Conservation (phyloP, 2,329 filamentous ascomycete species). For the Pseudogymnoascus sp. region DNA sequence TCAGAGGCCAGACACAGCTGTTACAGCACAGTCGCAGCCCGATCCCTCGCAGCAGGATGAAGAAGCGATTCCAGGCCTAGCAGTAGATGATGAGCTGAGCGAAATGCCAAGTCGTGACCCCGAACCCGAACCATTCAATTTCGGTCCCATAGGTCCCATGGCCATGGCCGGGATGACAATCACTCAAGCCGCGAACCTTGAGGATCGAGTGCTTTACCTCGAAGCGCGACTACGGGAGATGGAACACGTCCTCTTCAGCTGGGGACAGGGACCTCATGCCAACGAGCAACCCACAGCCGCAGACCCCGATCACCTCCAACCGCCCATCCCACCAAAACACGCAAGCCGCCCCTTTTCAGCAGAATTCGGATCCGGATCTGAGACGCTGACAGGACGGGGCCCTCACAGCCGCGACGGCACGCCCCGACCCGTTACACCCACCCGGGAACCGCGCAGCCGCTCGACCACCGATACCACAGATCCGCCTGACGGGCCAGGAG, state of each 20-base stretch:
- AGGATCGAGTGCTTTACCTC: slow-evolving; percentile 43
- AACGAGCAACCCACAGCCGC: background rate
- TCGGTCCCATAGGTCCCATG: slow-evolving; percentile 41
- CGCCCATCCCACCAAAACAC: background rate
- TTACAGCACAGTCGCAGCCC: background rate
- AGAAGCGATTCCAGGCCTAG: background rate
- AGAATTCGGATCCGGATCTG: background rate
- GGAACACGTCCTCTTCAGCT: slow-evolving; percentile 31
- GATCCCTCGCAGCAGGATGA: slow-evolving; percentile 10
- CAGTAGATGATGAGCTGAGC: slow-evolving; percentile 9
- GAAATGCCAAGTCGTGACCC: slow-evolving; percentile 29
- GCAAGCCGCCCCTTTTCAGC: background rate
- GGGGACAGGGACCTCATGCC: background rate
- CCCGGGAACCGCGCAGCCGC: background rate
- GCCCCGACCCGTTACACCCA: background rate
- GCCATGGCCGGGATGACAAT: slow-evolving; percentile 44
- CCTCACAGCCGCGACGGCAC: background rate
- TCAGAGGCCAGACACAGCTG: background rate
- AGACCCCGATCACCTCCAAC: background rate
- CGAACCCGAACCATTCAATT: slow-evolving; percentile 43
- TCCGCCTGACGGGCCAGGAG: background rate
- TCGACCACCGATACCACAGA: background rate
- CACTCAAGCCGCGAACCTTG: slow-evolving; percentile 45
- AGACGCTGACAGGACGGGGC: background rate
- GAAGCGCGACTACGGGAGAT: slow-evolving; percentile 45